A percentile compares a stretch with the other conserved stretches of the same genome.
phyloP scores from a whole-genome alignment of 23 red algal species.

The Agarophyton chilense region DNA sequence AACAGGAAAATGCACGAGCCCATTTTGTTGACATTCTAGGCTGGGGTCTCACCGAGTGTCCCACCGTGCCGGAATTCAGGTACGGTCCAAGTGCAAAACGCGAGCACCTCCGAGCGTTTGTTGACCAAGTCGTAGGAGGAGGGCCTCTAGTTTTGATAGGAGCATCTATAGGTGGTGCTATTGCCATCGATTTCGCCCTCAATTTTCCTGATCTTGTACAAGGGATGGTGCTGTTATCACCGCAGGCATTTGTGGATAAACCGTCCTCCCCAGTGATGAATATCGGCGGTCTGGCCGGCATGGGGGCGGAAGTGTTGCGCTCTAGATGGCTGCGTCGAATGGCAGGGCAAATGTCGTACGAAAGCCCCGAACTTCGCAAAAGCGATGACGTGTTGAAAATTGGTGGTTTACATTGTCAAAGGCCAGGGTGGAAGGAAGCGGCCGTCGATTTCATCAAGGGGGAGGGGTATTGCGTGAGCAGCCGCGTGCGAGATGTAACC shows the following conservation, averaged over 20 bases:
- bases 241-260: conserved; percentile 82
- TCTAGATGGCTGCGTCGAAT: conserved; percentile 55
- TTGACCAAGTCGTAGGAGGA: conserved; percentile 43
- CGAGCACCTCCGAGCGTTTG: conserved; percentile 62
- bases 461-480: conserved; percentile 75
- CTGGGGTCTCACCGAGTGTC: conserved; percentile 81
- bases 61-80: conserved; percentile 18
- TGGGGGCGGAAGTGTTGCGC: conserved; percentile 72
- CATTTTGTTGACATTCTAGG: conserved; percentile 71
- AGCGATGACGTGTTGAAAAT: conserved; percentile 75
- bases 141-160: conserved; percentile 66
- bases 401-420: conserved; percentile 72
- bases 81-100: conserved; percentile 62
- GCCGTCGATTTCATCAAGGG: conserved; percentile 68
- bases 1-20: background rate
- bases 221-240: conserved; percentile 65
- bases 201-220: conserved; percentile 21
- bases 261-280: conserved; percentile 43
- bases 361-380: conserved; percentile 24
- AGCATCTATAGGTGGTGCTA: conserved; percentile 78
- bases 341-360: conserved; percentile 64
- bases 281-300: conserved; percentile 13
- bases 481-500: conserved; percentile 29
- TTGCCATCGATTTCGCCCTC: conserved; percentile 73
- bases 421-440: conserved; percentile 75